Conservation (phyloP, 495 filamentous ascomycete species). For the Talaromyces liani region DNA sequence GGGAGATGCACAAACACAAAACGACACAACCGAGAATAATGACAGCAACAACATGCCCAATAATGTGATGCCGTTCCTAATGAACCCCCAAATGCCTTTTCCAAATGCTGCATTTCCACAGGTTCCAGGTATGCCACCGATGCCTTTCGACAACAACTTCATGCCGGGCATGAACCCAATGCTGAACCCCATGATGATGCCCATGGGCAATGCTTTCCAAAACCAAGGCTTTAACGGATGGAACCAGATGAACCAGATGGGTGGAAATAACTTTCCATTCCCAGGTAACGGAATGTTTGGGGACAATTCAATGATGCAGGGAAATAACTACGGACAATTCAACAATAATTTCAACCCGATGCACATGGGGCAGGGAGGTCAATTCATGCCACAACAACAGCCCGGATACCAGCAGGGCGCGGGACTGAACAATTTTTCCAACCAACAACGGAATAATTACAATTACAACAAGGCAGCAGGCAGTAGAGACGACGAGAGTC, state of each 20-base stretch:
- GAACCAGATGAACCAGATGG: slow-evolving; percentile 49
- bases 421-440: slow-evolving; percentile 48
- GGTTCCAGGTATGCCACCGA: slow-evolving; percentile 28
- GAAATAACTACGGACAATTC: slow-evolving; percentile 21
- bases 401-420: slow-evolving; percentile 24
- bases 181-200: slow-evolving; percentile 49
- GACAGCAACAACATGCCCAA: slow-evolving; percentile 3
- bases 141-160: slow-evolving; percentile 39
- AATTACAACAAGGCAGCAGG: slow-evolving; percentile 36
- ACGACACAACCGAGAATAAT: slow-evolving; percentile 12
- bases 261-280: slow-evolving; percentile 35
- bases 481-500: slow-evolving; percentile 74
- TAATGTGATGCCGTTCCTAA: slow-evolving; percentile 6
- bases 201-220: slow-evolving; percentile 33
- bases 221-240: slow-evolving; percentile 32
- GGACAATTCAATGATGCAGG: slow-evolving; percentile 15
- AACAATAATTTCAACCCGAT: slow-evolving; percentile 35
- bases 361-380: slow-evolving; percentile 25
- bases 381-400: slow-evolving; percentile 24
- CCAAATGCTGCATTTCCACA: slow-evolving; percentile 24
- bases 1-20: slow-evolving; percentile 5
- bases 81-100: slow-evolving; percentile 11
- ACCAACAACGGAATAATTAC: slow-evolving; percentile 66
- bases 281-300: slow-evolving; percentile 38
- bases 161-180: slow-evolving; percentile 35